phyloP scores from a whole-genome alignment of 2,329 filamentous ascomycete genomes.

The Cladosporium colombiae region DNA sequence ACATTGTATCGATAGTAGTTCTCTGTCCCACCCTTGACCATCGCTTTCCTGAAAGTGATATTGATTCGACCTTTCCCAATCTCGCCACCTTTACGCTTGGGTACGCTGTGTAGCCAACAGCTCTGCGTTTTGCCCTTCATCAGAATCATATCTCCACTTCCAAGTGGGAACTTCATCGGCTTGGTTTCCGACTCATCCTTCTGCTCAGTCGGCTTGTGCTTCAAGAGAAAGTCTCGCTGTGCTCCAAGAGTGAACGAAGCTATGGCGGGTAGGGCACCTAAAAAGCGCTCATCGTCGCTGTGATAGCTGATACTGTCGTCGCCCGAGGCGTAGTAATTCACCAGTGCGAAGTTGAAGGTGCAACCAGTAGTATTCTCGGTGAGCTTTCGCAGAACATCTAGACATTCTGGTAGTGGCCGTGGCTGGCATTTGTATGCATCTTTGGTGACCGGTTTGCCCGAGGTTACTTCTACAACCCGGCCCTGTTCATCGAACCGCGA shows the following conservation, averaged over 20 bases:
- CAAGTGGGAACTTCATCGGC: constrained; percentile 56
- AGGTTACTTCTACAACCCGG: constrained; percentile 45
- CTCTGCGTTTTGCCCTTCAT: constrained; percentile 76
- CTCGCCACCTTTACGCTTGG: constrained; percentile 67
- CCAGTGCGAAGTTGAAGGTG: constrained; percentile 74
- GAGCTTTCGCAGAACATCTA: constrained; percentile 62
- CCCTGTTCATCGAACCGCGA: constrained; percentile 54
- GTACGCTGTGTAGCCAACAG: constrained; percentile 76
- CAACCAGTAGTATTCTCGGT: constrained; percentile 68
- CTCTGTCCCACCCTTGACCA: constrained; percentile 71
- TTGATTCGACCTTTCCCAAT: constrained; percentile 66
- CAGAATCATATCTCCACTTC: constrained; percentile 73
- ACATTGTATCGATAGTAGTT: constrained; percentile 88
- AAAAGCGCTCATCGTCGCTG: constrained; percentile 77
- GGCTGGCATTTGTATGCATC: constrained; percentile 63
- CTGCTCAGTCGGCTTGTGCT: constrained; percentile 65
- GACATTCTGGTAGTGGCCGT: constrained; percentile 69
- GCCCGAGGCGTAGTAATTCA: constrained; percentile 81
- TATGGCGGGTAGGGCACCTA: constrained; percentile 69
- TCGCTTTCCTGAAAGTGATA: constrained; percentile 73
- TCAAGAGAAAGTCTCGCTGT: constrained; percentile 73
- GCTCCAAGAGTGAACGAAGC: constrained; percentile 74
- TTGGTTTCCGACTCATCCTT: constrained; percentile 39
- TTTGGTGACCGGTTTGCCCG: constrained; percentile 41
- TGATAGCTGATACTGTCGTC: constrained; percentile 77